phyloP scores from a whole-genome alignment of 192 early-diverging fungal species.

The Entrophospora sp. region DNA sequence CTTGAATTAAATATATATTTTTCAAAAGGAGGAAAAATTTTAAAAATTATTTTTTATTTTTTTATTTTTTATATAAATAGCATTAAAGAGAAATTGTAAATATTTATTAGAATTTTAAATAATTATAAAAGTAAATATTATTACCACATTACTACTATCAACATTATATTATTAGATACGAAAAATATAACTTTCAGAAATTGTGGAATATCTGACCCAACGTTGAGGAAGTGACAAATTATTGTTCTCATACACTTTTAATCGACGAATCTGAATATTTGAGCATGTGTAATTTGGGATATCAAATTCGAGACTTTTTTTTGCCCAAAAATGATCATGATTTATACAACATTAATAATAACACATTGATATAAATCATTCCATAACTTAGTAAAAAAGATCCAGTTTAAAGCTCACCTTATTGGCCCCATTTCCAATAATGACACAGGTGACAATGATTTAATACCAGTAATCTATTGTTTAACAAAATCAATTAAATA shows the following conservation, averaged over 20 bases:
- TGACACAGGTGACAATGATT: background rate
- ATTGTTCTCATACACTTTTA: constrained; percentile 17
- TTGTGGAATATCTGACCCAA: constrained; percentile 18
- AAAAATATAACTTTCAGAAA: constrained; percentile 17
- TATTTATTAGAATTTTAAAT: no score
- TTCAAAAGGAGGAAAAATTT: no score
- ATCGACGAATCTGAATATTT: constrained; percentile 8
- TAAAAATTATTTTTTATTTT: no score
- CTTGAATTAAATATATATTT: no score
- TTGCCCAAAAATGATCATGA: background rate
- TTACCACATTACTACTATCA: no score
- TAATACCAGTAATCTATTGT: background rate
- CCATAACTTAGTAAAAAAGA: background rate
- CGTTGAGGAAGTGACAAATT: constrained; percentile 7
- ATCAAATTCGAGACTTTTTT: constrained; percentile 15
- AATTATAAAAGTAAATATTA: no score
- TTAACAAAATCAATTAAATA: background rate
- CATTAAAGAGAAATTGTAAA: no score
- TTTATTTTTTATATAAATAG: no score
- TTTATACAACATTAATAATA: background rate
- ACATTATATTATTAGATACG: constrained; percentile 2
- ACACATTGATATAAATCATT: background rate
- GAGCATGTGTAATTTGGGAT: constrained; percentile 17
- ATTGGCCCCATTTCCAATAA: constrained; percentile 12
- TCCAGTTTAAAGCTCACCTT: background rate